These are phyloP conservation scores for Apostasia shenzhenica DNA, from an alignment of 106 monocot species.

Conservation along the genomic window DNA sequence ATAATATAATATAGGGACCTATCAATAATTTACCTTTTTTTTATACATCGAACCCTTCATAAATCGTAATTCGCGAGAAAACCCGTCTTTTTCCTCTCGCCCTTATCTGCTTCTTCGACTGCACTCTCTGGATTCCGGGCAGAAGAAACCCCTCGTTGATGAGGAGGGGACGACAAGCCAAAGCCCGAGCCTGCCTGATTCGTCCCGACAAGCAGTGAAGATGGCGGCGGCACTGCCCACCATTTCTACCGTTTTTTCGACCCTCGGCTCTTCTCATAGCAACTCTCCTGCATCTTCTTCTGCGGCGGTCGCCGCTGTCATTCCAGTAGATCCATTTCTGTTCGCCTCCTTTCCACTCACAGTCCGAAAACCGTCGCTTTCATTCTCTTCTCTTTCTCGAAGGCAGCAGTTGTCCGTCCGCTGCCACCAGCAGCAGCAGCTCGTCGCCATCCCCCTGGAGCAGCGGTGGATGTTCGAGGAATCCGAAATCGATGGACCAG, in stretches of 20 bases:
- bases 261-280: neutral
- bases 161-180: too few species aligned
- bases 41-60: too few species aligned
- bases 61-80: too few species aligned
- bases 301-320: neutral
- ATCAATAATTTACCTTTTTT: too few species aligned
- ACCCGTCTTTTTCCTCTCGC: too few species aligned
- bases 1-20: too few species aligned
- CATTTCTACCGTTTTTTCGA: neutral
- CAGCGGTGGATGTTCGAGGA: slow-evolving; percentile 45
- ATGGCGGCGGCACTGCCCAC: slow-evolving; percentile 5
- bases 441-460: neutral
- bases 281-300: neutral
- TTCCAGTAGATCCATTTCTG: neutral
- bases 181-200: too few species aligned
- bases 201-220: neutral
- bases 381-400: neutral
- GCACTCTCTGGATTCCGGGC: too few species aligned
- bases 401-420: neutral
- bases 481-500: slow-evolving; percentile 70
- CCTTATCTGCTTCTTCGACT: too few species aligned
- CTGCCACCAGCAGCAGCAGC: slow-evolving; percentile 2
- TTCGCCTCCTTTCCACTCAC: neutral
- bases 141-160: too few species aligned
- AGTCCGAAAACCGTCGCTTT: neutral